Percentiles rank a stretch among this genome's conserved stretches.
Evolutionary conservation across 2,329 filamentous ascomycete species (phyloP).

Genomic region (Byssothecium circinans): DNA sequence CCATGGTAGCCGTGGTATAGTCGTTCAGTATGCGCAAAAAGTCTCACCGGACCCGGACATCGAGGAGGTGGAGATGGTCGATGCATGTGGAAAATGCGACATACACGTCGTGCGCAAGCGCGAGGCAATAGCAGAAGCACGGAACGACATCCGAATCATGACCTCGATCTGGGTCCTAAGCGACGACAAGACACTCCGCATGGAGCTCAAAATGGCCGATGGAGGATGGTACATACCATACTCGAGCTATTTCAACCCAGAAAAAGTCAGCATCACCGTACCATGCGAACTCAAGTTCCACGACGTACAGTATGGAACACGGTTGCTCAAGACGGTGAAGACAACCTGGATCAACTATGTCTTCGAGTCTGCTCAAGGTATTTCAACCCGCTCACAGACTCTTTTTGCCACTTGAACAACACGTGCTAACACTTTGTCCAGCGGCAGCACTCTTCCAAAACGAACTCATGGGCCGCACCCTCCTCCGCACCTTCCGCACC

Average conservation of each 20-base stretch:
- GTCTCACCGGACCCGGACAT: conserved; percentile 39
- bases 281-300: conserved; percentile 47
- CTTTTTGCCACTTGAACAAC: neutral
- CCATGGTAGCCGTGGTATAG: conserved; percentile 42
- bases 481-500: conserved; percentile 48
- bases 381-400: too few relatives aligned
- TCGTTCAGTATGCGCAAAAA: conserved; percentile 47
- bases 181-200: conserved; percentile 45
- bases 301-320: conserved; percentile 37
- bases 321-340: conserved; percentile 37
- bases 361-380: conserved; percentile 39
- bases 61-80: conserved; percentile 46
- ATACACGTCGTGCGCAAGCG: conserved; percentile 50
- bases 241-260: conserved; percentile 48
- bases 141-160: conserved; percentile 34
- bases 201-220: conserved; percentile 49
- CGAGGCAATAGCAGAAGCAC: conserved; percentile 40
- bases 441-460: conserved; percentile 49
- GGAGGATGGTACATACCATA: conserved; percentile 48
- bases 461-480: conserved; percentile 49
- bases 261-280: conserved; percentile 48
- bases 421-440: conserved; percentile 9
- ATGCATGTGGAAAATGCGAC: conserved; percentile 43
- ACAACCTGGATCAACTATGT: conserved; percentile 52
- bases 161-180: conserved; percentile 51